A percentile compares a stretch with the other conserved stretches of the same genome.
phyloP scores from a whole-genome alignment of 1,284 basidiomycete species.

The Thecaphora thlaspeos region DNA sequence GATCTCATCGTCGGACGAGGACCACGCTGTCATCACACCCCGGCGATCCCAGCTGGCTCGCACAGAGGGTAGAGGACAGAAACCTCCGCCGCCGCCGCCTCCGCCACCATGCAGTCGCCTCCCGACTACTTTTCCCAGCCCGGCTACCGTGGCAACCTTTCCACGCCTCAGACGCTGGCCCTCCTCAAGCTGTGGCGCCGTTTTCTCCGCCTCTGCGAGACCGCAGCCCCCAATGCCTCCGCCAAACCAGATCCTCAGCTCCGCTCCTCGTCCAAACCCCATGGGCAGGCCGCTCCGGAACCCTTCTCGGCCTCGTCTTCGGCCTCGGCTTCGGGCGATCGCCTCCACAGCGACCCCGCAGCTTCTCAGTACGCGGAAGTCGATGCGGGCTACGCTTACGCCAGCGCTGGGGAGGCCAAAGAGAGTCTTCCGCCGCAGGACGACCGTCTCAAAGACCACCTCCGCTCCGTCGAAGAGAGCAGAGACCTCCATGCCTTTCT shows the following conservation, averaged over 20 bases:
- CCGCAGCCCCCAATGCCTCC: slow-evolving; percentile 9
- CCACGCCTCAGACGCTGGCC: slow-evolving; percentile 37
- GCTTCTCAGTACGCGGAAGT: too few relatives aligned
- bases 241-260: slow-evolving; percentile 7
- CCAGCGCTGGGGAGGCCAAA: neutral
- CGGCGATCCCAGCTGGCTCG: too few relatives aligned
- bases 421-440: slow-evolving; percentile 22
- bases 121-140: slow-evolving; percentile 31
- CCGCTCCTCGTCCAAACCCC: slow-evolving; percentile 15
- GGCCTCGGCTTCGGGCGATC: slow-evolving; percentile 2
- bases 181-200: slow-evolving; percentile 51
- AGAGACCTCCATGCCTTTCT: slow-evolving; percentile 51
- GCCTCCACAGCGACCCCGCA: slow-evolving; percentile 3
- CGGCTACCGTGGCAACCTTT: slow-evolving; percentile 39
- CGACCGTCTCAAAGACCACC: slow-evolving; percentile 48
- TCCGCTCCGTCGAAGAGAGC: slow-evolving; percentile 46
- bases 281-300: slow-evolving; percentile 18
- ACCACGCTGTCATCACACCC: too few relatives aligned
- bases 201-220: slow-evolving; percentile 48
- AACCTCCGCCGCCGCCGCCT: neutral
- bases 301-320: slow-evolving; percentile 17
- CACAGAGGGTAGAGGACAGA: too few relatives aligned
- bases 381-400: neutral
- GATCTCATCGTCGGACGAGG: too few relatives aligned
- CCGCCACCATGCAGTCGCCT: neutral